phyloP scores from a whole-genome alignment of 768 basidiomycete species.

The Boletus sensibilis region DNA sequence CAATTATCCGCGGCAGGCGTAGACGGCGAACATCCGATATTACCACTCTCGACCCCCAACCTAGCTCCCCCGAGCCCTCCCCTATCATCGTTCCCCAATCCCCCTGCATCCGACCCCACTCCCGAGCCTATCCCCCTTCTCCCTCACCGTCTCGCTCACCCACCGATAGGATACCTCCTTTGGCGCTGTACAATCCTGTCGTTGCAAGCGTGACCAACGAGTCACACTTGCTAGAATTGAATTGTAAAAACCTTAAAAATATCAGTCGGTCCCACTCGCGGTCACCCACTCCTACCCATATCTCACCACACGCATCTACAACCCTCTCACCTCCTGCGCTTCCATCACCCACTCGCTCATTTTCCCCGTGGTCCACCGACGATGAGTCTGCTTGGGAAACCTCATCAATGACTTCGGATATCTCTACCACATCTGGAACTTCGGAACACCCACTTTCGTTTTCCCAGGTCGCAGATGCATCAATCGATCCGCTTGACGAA shows the following conservation, averaged over 20 bases:
- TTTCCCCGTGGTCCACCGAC: conserved; percentile 72
- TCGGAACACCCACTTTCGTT: conserved; percentile 30
- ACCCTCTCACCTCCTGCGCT: conserved; percentile 14
- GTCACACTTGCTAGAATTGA: neutral
- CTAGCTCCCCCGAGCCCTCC: conserved; percentile 27
- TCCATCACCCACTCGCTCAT: conserved; percentile 19
- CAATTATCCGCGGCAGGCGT: conserved; percentile 53
- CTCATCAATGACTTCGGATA: conserved; percentile 59
- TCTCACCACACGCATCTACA: conserved; percentile 28
- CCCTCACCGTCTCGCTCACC: conserved; percentile 49
- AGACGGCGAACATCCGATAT: conserved; percentile 54
- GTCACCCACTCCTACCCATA: conserved; percentile 41
- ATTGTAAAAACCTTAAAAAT: neutral
- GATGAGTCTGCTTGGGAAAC: conserved; percentile 79
- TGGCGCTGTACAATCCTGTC: conserved; percentile 25
- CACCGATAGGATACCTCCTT: conserved; percentile 34
- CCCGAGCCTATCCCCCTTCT: conserved; percentile 52
- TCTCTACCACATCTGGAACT: conserved; percentile 54
- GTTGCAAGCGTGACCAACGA: neutral
- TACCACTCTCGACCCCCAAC: conserved; percentile 32
- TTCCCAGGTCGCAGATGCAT: conserved; percentile 26
- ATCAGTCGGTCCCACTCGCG: conserved; percentile 27
- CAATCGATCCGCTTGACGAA: conserved; percentile 18
- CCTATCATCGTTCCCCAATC: conserved; percentile 36
- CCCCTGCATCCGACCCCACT: conserved; percentile 41